A percentile compares a stretch with the other conserved stretches of the same genome.
phyloP scores from a whole-genome alignment of 306 rosid species.

The Dryas octopetala region DNA sequence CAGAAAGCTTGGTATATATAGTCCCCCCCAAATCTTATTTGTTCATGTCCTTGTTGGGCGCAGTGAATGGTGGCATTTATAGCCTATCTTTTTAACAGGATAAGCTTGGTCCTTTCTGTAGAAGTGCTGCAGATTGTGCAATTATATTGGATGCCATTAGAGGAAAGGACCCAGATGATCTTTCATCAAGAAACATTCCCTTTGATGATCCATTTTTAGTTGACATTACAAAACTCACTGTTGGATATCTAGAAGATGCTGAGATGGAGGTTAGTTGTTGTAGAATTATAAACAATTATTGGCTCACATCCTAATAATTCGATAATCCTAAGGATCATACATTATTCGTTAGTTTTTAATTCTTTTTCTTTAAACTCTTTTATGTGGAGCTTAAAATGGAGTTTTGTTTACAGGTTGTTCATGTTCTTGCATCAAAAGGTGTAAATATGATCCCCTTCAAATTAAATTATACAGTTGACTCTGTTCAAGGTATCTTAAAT shows the following conservation, averaged over 20 bases:
- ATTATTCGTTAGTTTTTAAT: too few species aligned
- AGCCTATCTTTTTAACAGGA: conserved; percentile 48
- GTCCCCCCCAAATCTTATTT: not conserved
- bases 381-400: not conserved
- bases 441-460: conserved; percentile 73
- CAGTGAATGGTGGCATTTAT: conserved; percentile 19
- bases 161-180: conserved; percentile 76
- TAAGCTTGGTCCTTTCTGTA: conserved; percentile 90
- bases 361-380: not conserved
- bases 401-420: conserved; percentile 46
- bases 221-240: conserved; percentile 63
- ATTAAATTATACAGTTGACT: conserved; percentile 66
- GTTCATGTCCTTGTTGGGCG: not conserved
- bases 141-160: conserved; percentile 63
- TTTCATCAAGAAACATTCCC: conserved; percentile 60
- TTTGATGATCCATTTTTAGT: conserved; percentile 68
- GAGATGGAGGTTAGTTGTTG: conserved; percentile 61
- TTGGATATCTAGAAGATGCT: conserved; percentile 84
- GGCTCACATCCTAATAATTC: not conserved
- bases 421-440: conserved; percentile 59
- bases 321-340: not conserved
- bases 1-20: conserved; percentile 70
- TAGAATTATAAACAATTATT: too few species aligned
- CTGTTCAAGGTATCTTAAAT: conserved; percentile 79
- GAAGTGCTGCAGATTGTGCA: conserved; percentile 77